A percentile compares a stretch with the other conserved stretches of the same genome.
Evolutionary conservation across 371 early-diverging fungal species (phyloP).

Genomic region (Mortierella sp.): DNA sequence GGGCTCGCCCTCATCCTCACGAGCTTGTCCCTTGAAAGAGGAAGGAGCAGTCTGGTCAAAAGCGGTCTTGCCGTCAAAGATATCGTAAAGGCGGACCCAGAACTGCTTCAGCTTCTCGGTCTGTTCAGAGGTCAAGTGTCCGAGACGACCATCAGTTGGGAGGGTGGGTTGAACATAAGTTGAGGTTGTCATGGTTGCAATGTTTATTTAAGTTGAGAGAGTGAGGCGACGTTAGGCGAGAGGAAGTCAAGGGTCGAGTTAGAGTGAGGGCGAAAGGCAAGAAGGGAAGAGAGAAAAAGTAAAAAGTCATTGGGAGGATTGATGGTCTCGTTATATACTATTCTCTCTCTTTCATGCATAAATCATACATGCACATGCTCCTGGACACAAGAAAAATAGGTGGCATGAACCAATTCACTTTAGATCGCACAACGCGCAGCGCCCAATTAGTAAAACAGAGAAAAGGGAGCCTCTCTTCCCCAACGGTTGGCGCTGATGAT

Average conservation of each 20-base stretch:
- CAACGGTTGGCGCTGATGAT: background rate
- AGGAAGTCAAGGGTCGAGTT: background rate
- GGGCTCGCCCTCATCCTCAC: constrained; percentile 10
- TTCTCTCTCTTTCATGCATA: background rate
- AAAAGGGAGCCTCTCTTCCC: background rate
- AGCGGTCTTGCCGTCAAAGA: constrained; percentile 58
- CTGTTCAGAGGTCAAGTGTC: constrained; percentile 63
- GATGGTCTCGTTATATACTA: background rate
- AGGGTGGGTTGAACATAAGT: constrained; percentile 25
- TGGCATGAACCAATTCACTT: constrained; percentile 1
- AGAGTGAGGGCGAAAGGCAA: background rate
- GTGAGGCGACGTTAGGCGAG: background rate
- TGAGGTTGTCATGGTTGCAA: background rate
- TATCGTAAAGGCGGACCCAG: constrained; percentile 65
- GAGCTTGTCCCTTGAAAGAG: constrained; percentile 51
- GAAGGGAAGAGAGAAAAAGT: background rate
- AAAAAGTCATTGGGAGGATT: background rate
- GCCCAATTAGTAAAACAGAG: background rate
- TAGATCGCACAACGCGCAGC: background rate
- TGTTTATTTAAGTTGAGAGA: background rate
- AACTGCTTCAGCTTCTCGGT: constrained; percentile 66
- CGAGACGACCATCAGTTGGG: constrained; percentile 56
- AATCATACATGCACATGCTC: constrained; percentile 7
- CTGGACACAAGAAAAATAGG: background rate
- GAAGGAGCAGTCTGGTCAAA: constrained; percentile 48